Percentiles rank a stretch among this genome's conserved stretches.
phyloP scores from a whole-genome alignment of 2,329 filamentous ascomycete species.

The Pseudocercospora crystallina region DNA sequence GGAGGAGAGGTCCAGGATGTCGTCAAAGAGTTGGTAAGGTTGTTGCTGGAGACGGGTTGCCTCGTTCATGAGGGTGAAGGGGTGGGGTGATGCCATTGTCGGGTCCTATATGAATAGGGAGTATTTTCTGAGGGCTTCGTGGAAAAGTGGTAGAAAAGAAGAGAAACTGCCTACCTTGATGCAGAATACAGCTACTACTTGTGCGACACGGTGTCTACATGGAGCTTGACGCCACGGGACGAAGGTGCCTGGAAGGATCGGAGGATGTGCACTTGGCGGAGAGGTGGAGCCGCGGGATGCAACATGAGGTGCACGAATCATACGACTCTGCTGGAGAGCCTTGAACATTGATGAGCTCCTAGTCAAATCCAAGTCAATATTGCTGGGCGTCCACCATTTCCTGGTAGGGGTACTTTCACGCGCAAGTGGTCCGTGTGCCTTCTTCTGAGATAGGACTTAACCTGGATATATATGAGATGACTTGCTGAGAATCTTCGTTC shows the following conservation, averaged over 20 bases:
- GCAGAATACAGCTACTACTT: not conserved
- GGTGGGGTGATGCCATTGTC: conserved; percentile 1
- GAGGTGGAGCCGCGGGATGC: not conserved
- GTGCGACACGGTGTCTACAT: too few relatives aligned
- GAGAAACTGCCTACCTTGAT: not conserved
- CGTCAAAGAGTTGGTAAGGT: conserved; percentile 36
- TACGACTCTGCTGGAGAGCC: not conserved
- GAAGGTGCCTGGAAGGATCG: conserved; percentile 4
- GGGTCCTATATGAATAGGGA: too few relatives aligned
- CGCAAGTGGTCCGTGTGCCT: too few relatives aligned
- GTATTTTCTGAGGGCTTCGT: not conserved
- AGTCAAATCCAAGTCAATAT: too few relatives aligned
- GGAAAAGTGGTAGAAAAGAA: not conserved
- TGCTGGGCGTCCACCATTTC: too few relatives aligned
- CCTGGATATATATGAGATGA: too few relatives aligned
- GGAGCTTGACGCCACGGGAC: not conserved
- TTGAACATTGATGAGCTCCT: too few relatives aligned
- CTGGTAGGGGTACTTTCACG: too few relatives aligned
- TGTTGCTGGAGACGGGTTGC: not conserved
- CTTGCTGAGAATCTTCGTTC: too few relatives aligned
- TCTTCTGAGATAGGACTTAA: too few relatives aligned
- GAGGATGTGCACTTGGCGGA: not conserved
- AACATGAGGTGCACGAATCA: not conserved
- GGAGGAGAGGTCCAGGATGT: conserved; percentile 37
- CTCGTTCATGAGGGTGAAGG: conserved; percentile 9